Evolutionary conservation across 2,329 filamentous ascomycete species (phyloP), one percentile per base, ranked within the genome.

Genomic region (Aspergillus persii): DNA sequence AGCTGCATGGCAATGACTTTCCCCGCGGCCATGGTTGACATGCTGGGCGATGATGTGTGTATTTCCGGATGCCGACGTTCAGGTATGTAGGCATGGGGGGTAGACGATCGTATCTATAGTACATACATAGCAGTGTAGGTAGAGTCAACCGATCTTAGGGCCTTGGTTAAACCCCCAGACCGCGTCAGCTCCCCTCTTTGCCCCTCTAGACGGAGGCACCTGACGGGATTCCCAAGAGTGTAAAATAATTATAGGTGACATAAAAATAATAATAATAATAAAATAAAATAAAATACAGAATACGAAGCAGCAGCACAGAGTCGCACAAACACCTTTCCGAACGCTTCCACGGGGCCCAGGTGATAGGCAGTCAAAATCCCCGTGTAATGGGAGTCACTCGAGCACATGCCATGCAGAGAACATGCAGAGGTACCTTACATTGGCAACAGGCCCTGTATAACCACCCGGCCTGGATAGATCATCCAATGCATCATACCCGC

Each of bases 361-460:
- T 39, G 57, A 62, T 63, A 63, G 59, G 61, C 50, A 56, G 48
- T 61, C 57, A 53, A 62, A 65, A 59, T 59, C 52, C 54, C 63
- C 61, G 58, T 58, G 46, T 47, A 8, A 31, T 47, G 44, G 44
- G 29, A 58, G 33, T 46, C 26, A 41, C 51, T 51, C 48, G 51
- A 50, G 60, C 60, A 48, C 41, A 55, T 60, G 56, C 59, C 56
- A 63, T 61, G 57, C 59, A 54, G 46, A 61, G 53, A 46, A 56
- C 53, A 57, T 57, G 60, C 60, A 59, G 54, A 46, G 61, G 61
- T 63, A 60, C 62, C 62, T 63, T 63, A 60, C 62, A 63, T 62
- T 54, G 12, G 12, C 36, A 41, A 41, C 46, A 50, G 29, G 57
- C 49, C 23, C 52, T 46, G 29, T 53, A 30, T 53, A 41, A 41